phyloP scores from a whole-genome alignment of 2,329 filamentous ascomycete species.

The Penicillium sp. region DNA sequence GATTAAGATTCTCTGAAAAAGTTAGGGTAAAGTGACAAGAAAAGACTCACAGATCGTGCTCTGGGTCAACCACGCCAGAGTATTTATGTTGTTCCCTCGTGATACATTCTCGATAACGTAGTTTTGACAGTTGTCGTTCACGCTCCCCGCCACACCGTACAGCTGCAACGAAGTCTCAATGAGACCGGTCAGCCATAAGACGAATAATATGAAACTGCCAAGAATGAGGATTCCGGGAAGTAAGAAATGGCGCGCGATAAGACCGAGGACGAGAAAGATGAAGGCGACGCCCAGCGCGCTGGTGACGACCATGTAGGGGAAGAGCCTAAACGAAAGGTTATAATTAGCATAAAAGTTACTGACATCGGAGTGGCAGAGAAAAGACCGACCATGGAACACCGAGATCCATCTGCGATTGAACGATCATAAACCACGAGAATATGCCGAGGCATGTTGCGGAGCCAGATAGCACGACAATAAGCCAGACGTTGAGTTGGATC shows the following conservation, averaged over 20 bases:
- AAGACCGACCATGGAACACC: slow-evolving; percentile 63
- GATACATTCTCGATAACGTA: slow-evolving; percentile 56
- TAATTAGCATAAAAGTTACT: slow-evolving; percentile 1
- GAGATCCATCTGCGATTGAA: slow-evolving; percentile 59
- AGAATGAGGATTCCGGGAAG: slow-evolving; percentile 64
- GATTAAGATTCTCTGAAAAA: neutral
- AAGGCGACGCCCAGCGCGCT: slow-evolving; percentile 62
- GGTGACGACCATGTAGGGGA: slow-evolving; percentile 66
- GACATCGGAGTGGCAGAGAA: neutral
- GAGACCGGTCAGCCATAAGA: slow-evolving; percentile 65
- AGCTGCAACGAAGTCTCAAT: slow-evolving; percentile 67
- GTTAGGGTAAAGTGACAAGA: neutral
- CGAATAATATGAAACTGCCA: slow-evolving; percentile 64
- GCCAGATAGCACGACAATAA: slow-evolving; percentile 63
- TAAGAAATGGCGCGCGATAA: slow-evolving; percentile 60
- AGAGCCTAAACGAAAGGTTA: slow-evolving; percentile 54
- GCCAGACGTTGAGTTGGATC: slow-evolving; percentile 67
- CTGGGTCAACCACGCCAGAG: slow-evolving; percentile 66
- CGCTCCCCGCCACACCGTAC: slow-evolving; percentile 60
- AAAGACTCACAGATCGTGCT: slow-evolving; percentile 61
- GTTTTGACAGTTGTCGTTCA: slow-evolving; percentile 63
- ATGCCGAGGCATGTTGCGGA: slow-evolving; percentile 63
- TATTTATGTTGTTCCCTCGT: slow-evolving; percentile 56
- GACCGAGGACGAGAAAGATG: slow-evolving; percentile 61
- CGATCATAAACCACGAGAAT: slow-evolving; percentile 63